Evolutionary conservation across 2,329 filamentous ascomycete genomes (phyloP), one percentile per base, ranked within the genome.

Genomic region (Rutstroemia sp.): DNA sequence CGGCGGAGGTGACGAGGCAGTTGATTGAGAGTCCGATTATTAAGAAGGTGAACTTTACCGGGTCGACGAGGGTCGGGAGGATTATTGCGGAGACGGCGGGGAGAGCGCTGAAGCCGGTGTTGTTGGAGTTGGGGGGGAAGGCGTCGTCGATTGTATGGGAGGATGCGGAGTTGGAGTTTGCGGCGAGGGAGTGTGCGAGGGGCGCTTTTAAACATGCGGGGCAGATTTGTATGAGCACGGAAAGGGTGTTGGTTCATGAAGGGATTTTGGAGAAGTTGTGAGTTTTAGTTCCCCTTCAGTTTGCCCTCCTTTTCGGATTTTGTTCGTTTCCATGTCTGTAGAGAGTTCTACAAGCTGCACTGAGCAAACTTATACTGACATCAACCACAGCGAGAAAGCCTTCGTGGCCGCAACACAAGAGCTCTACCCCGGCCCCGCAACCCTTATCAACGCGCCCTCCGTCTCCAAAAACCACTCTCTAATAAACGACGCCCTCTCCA

Each of bases 11-110:
- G 34, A 92, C 88, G 0, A 78, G 77, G 27, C 74, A 81, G 1
- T 71, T 94, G 30, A 88, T 95, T 62, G 79, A 81, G 49, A 77
- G 88, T 65, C 80, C 81, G 0, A 75, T 76, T 0, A 74, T 95
- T 56, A 86, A 83, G 69, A 95, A 95, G 74, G 78, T 95, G 69
- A 94, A 90, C 73, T 95, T 95, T 71, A 95, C 90, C 0, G 90
- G 90, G 37, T 87, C 82, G 65, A 91, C 89, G 0, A 70, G 71
- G 0, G 85, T 94, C 0, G 90, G 90, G 1, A 79, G 82, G 34
- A 86, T 90, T 67, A 83, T 95, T 57, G 87, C 82, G 9, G 75
- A 77, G 19, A 77, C 81, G 8, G 87, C 87, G 0, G 90, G 87
- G 27, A 81, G 87, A 67, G 74, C 87, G 64, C 76, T 94, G 42